Evolutionary conservation across 2,329 filamentous ascomycete genomes (phyloP).

Genomic region (Talaromyces sp.): DNA sequence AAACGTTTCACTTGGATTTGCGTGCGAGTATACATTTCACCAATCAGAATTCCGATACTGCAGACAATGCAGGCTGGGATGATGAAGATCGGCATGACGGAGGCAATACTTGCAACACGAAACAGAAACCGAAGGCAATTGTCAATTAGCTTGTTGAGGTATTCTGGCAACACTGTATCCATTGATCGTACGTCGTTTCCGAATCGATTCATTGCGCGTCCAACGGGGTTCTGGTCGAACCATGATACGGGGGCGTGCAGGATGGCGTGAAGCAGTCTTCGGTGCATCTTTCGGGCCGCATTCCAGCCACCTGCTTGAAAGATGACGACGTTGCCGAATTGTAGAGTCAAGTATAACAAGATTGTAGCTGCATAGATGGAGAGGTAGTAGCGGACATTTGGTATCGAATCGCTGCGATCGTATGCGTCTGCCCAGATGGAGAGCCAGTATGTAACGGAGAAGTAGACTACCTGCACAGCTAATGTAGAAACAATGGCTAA

Average conservation of each 20-base stretch:
- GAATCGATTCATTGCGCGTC: slow-evolving; percentile 48
- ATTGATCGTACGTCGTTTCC: slow-evolving; percentile 58
- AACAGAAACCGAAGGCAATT: slow-evolving; percentile 45
- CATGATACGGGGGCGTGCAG: slow-evolving; percentile 56
- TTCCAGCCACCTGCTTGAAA: slow-evolving; percentile 58
- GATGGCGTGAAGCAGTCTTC: slow-evolving; percentile 51
- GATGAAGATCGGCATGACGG: slow-evolving; percentile 54
- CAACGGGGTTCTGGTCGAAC: slow-evolving; percentile 55
- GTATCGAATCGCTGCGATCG: slow-evolving; percentile 17
- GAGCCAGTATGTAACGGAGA: slow-evolving; percentile 30
- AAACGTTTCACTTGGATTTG: slow-evolving; percentile 49
- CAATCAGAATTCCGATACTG: slow-evolving; percentile 46
- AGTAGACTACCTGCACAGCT: slow-evolving; percentile 27
- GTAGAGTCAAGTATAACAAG: slow-evolving; percentile 30
- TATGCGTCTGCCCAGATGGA: slow-evolving; percentile 30
- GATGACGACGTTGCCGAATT: slow-evolving; percentile 29
- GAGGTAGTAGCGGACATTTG: slow-evolving; percentile 46
- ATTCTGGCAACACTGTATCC: slow-evolving; percentile 48
- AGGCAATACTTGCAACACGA: slow-evolving; percentile 48
- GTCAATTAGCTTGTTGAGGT: slow-evolving; percentile 39
- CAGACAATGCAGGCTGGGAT: slow-evolving; percentile 49
- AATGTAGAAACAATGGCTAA: slow-evolving; percentile 23
- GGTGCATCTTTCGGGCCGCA: slow-evolving; percentile 55
- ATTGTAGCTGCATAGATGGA: slow-evolving; percentile 52
- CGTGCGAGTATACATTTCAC: slow-evolving; percentile 52